Conservation (phyloP, 1,139 yeast species). For the Kazachstania sp. region DNA sequence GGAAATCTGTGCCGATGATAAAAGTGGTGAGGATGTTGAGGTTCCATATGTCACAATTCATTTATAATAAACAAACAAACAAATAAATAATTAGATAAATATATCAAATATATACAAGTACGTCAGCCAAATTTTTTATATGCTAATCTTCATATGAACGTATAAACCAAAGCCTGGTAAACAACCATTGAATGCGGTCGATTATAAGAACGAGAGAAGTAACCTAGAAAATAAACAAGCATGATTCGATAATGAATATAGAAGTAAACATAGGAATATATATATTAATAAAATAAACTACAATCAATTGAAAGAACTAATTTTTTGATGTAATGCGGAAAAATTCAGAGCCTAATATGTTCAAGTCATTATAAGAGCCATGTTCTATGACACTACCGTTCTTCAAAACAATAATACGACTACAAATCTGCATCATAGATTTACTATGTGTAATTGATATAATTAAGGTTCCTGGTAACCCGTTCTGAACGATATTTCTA, state of each 20-base stretch:
- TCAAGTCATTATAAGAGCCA: constrained; percentile 31
- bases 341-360: constrained; percentile 8
- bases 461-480: constrained; percentile 25
- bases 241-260: too few species aligned
- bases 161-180: not conserved
- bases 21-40: constrained; percentile 90
- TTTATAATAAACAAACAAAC: constrained; percentile 21
- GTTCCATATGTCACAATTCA: constrained; percentile 75
- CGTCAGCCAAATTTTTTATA: not conserved
- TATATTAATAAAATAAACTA: not conserved
- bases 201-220: not conserved
- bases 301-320: not conserved
- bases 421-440: constrained; percentile 46
- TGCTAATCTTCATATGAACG: not conserved
- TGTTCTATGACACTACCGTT: constrained; percentile 39
- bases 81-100: not conserved
- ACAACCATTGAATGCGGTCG: too few species aligned
- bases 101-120: not conserved
- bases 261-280: not conserved
- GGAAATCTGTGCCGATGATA: constrained; percentile 89
- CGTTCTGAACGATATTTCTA: constrained; percentile 29
- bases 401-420: constrained; percentile 37
- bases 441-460: constrained; percentile 52
- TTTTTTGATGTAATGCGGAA: constrained; percentile 5
- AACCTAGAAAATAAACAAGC: not conserved